Evolutionary conservation across 306 rosid genomes (phyloP), one percentile per base, ranked within the genome.

Genomic region (Geum urbanum): DNA sequence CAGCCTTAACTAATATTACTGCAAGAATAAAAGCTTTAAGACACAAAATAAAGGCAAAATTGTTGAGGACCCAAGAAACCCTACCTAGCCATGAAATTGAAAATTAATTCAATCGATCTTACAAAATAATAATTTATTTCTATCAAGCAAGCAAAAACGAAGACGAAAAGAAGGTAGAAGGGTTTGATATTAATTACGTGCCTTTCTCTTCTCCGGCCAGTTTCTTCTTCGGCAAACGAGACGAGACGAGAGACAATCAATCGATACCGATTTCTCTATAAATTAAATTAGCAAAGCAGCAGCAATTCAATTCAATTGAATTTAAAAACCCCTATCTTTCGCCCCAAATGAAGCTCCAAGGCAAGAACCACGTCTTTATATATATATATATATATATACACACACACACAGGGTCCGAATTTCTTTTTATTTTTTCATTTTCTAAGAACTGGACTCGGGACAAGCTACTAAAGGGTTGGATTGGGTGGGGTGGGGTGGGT

Each of bases 361-460:
- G 77, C 77, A 47, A 77, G 57, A 32, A 62, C 72, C 63, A 73
- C 65, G 27, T 24, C 27, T n/a, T n/a, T n/a, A n/a, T n/a, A n/a
- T n/a, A 19, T 68, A 27, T 66, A 49, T 53, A 51, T 10, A 62
- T 69, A 20, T 55, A 16, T 75, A 58, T 59, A 35, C 58, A 71
- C 80, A 70, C 46, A 39, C n/a, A 71, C 70, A 58, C 24, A 81
- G 74, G 78, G 79, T 86, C 81, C 72, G 74, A 72, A 79, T 70
- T 72, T 13, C 32, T 3, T 56, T 5, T 13, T 54, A 8, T 20
- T 54, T 6, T 19, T 55, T 9, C 9, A n/a, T 9, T 20, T 49
- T 47, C 13, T 46, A 12, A n/a, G n/a, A n/a, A n/a, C 2, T 24
- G 27, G 27, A 24, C 27, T 24, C 27, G 27, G 27, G 27, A 0